Conservation (phyloP, 805 yeast genomes). For the Wickerhamiella musiphila region DNA sequence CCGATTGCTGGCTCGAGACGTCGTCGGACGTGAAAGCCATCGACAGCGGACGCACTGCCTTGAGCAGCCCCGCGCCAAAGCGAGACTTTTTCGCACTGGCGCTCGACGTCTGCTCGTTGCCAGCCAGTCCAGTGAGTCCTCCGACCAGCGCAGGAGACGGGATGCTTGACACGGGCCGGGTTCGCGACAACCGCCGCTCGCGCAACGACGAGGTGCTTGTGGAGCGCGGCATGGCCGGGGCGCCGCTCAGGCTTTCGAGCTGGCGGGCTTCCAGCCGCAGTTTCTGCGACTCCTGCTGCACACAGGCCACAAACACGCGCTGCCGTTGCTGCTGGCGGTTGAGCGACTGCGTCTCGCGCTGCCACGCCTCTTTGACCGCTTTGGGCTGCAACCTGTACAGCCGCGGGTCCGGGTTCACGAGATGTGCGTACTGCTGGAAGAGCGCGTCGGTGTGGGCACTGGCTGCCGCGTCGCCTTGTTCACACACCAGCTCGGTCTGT, state of each 20-base stretch:
- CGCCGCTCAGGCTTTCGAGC: slow-evolving; percentile 20
- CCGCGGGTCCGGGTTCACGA: slow-evolving; percentile 19
- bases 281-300: slow-evolving; percentile 35
- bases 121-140: neutral
- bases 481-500: slow-evolving; percentile 11
- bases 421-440: slow-evolving; percentile 8
- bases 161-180: slow-evolving; percentile 5
- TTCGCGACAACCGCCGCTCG: slow-evolving; percentile 4
- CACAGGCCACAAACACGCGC: slow-evolving; percentile 29
- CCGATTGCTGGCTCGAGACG: slow-evolving; percentile 21
- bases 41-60: slow-evolving; percentile 26
- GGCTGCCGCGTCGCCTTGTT: slow-evolving; percentile 4
- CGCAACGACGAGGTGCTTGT: slow-evolving; percentile 2
- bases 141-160: slow-evolving; percentile 1
- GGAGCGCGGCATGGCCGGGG: slow-evolving; percentile 1
- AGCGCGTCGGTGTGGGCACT: slow-evolving; percentile 6
- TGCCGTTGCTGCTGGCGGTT: slow-evolving; percentile 21
- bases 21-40: slow-evolving; percentile 18
- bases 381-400: slow-evolving; percentile 18
- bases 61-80: slow-evolving; percentile 22
- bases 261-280: slow-evolving; percentile 34
- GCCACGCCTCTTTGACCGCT: slow-evolving; percentile 25
- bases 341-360: slow-evolving; percentile 27
- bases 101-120: slow-evolving; percentile 1
- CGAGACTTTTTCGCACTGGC: slow-evolving; percentile 15